Percentiles rank a stretch among this genome's conserved stretches.
phyloP scores from a whole-genome alignment of 768 basidiomycete species.

The Tricholoma sp. region DNA sequence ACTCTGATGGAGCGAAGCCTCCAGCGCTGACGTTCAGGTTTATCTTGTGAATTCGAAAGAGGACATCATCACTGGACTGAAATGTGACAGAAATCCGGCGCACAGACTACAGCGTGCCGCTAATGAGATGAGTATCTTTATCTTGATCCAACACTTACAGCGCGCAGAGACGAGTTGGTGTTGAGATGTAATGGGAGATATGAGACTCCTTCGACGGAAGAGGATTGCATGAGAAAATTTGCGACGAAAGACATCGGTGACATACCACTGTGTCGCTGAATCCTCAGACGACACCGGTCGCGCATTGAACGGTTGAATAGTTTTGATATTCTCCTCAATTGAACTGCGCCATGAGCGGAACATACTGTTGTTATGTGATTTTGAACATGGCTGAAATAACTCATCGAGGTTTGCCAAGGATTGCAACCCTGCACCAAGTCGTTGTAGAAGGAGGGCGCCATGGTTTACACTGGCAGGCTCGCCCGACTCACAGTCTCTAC shows the following conservation, averaged over 20 bases:
- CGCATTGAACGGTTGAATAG: neutral
- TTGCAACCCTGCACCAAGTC: neutral
- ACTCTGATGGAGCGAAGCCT: conserved; percentile 22
- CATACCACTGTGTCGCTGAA: neutral
- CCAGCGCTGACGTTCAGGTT: conserved; percentile 22
- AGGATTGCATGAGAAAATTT: neutral
- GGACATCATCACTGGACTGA: conserved; percentile 20
- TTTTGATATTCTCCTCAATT: neutral
- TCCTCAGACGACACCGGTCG: neutral
- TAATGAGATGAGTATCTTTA: neutral
- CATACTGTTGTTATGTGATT: too few species aligned
- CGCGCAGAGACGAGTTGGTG: neutral
- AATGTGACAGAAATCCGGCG: conserved; percentile 21
- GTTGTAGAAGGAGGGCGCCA: neutral
- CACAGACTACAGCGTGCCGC: conserved; percentile 14
- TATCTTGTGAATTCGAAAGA: conserved; percentile 22
- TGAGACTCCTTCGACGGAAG: neutral
- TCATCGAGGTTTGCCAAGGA: neutral
- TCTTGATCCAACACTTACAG: neutral
- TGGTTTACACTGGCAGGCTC: neutral
- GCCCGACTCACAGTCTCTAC: too few species aligned
- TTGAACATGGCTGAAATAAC: neutral
- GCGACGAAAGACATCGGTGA: neutral
- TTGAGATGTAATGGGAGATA: neutral
- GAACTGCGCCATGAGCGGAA: neutral